Conservation (phyloP, 768 basidiomycete genomes). For the Boletus patriciae region DNA sequence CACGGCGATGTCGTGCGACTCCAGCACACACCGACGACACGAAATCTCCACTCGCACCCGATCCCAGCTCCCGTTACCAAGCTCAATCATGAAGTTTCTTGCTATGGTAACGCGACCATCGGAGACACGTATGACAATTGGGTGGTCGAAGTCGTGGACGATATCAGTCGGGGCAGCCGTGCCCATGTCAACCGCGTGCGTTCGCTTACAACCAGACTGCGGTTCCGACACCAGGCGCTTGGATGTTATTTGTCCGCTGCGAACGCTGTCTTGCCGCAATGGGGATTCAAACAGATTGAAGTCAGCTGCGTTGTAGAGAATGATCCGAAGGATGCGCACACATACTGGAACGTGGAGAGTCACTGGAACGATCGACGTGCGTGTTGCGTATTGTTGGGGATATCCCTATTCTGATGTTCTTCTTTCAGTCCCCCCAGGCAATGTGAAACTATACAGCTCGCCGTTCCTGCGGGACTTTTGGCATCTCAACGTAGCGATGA, state of each 20-base stretch:
- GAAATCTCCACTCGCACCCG: conserved; percentile 91
- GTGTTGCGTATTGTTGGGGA: conserved; percentile 34
- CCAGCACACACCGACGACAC: conserved; percentile 75
- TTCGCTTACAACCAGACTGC: conserved; percentile 85
- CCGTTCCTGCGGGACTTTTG: conserved; percentile 97
- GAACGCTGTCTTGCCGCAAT: conserved; percentile 88
- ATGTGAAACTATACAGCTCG: conserved; percentile 81
- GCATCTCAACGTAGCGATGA: conserved; percentile 99
- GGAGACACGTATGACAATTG: conserved; percentile 92
- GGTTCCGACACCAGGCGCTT: conserved; percentile 73
- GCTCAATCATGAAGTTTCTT: conserved; percentile 86
- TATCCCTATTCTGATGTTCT: background rate
- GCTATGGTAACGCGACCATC: conserved; percentile 87
- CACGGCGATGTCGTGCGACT: conserved; percentile 81
- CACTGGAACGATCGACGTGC: conserved; percentile 94
- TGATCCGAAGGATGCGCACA: conserved; percentile 74
- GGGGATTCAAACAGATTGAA: conserved; percentile 99
- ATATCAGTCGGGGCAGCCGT: conserved; percentile 64
- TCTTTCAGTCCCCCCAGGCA: conserved; percentile 71
- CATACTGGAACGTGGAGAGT: conserved; percentile 98
- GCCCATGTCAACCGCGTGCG: conserved; percentile 68
- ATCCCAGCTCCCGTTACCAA: conserved; percentile 88
- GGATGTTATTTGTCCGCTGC: conserved; percentile 91
- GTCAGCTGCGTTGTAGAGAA: conserved; percentile 92
- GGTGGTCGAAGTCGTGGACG: conserved; percentile 92